Evolutionary conservation across 345 rosid species (phyloP).

Genomic region (Rhodomyrtus tomentosa): DNA sequence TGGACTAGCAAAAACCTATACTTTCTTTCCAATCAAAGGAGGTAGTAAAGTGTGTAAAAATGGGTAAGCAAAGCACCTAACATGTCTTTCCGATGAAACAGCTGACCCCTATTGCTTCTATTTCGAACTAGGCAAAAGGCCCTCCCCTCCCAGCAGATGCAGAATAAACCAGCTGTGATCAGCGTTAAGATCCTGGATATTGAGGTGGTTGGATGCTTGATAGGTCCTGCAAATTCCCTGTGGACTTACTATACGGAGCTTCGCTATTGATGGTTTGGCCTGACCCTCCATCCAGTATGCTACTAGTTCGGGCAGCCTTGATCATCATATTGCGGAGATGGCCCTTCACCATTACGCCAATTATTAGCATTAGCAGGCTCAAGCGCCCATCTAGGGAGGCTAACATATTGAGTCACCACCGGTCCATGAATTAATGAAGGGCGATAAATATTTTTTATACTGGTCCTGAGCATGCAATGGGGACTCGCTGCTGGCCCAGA

Average conservation of each 20-base stretch:
- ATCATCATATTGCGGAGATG: slow-evolving; percentile 9
- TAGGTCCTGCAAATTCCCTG: neutral
- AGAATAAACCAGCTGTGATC: neutral
- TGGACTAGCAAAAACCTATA: neutral
- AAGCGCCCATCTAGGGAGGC: neutral
- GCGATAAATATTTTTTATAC: neutral
- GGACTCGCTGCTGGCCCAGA: neutral
- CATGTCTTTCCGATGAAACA: neutral
- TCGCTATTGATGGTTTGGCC: slow-evolving; percentile 7
- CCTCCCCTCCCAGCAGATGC: neutral
- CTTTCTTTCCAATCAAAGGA: neutral
- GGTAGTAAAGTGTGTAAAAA: neutral
- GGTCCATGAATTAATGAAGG: neutral
- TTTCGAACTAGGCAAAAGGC: neutral
- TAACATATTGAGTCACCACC: neutral
- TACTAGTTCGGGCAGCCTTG: neutral
- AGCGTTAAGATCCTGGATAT: neutral
- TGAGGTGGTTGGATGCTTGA: neutral
- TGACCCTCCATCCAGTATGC: slow-evolving; percentile 1
- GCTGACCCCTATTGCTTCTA: neutral
- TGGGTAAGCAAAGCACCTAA: neutral
- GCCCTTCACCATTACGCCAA: neutral
- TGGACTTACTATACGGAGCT: slow-evolving; percentile 1
- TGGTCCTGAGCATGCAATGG: neutral
- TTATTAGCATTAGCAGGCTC: neutral